phyloP scores from a whole-genome alignment of 2,329 filamentous ascomycete genomes.

The Stenocarpella maydis region DNA sequence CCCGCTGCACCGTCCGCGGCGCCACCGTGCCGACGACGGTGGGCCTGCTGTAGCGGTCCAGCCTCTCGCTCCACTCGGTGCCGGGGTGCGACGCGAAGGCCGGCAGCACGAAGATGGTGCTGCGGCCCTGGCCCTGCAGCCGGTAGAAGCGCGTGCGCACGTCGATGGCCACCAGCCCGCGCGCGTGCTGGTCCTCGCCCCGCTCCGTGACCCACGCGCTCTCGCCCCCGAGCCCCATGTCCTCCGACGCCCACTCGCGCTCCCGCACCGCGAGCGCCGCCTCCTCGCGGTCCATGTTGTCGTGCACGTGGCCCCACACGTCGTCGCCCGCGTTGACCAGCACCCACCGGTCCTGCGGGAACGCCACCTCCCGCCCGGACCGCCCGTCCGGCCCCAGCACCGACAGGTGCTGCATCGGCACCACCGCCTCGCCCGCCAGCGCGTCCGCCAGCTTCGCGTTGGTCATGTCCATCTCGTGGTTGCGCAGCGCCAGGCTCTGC shows the following conservation, averaged over 20 bases:
- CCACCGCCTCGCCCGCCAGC: slow-evolving; percentile 57
- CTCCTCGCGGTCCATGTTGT: slow-evolving; percentile 56
- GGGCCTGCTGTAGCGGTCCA: slow-evolving; percentile 52
- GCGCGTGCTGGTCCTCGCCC: slow-evolving; percentile 45
- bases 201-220: slow-evolving; percentile 43
- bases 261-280: slow-evolving; percentile 46
- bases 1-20: slow-evolving; percentile 43
- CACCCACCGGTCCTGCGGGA: slow-evolving; percentile 64
- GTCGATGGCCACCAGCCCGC: slow-evolving; percentile 58
- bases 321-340: slow-evolving; percentile 64
- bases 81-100: slow-evolving; percentile 57
- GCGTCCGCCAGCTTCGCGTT: slow-evolving; percentile 61
- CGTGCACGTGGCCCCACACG: slow-evolving; percentile 56
- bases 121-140: slow-evolving; percentile 52
- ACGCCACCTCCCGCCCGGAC: slow-evolving; percentile 61
- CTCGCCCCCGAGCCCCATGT: slow-evolving; percentile 52
- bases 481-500: slow-evolving; percentile 61
- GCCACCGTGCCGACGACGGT: slow-evolving; percentile 45
- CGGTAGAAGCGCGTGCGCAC: slow-evolving; percentile 62
- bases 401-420: slow-evolving; percentile 61
- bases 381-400: slow-evolving; percentile 60
- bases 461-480: slow-evolving; percentile 64
- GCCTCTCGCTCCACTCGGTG: slow-evolving; percentile 52
- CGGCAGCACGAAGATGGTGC: slow-evolving; percentile 63
- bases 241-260: slow-evolving; percentile 42